Evolutionary conservation across 176 grass and related monocot species (phyloP).

Genomic region (Tillandsia leiboldiana): DNA sequence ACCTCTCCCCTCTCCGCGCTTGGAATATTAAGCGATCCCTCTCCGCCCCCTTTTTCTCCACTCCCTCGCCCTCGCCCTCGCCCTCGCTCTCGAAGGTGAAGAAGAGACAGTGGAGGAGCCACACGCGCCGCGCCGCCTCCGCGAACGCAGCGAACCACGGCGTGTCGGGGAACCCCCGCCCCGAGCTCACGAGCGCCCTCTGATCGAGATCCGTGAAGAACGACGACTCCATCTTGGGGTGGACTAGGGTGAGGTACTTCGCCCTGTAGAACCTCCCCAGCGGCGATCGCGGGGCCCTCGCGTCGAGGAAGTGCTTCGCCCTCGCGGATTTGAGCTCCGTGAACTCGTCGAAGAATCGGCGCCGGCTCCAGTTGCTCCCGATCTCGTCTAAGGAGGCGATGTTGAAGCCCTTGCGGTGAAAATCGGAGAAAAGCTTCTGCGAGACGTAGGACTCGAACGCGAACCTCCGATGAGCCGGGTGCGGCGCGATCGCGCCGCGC

Average conservation of each 20-base stretch:
- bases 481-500: constrained; percentile 22
- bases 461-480: constrained; percentile 23
- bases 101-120: constrained; percentile 91
- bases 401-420: constrained; percentile 70
- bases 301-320: constrained; percentile 39
- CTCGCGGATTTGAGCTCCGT: constrained; percentile 48
- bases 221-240: constrained; percentile 84
- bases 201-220: constrained; percentile 87
- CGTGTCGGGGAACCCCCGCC: constrained; percentile 57
- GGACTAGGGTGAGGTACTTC: constrained; percentile 79
- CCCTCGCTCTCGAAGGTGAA: constrained; percentile 61
- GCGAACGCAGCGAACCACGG: constrained; percentile 66
- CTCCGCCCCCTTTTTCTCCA: neutral
- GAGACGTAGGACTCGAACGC: constrained; percentile 86
- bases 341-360: constrained; percentile 88
- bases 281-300: constrained; percentile 30
- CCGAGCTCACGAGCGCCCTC: constrained; percentile 73
- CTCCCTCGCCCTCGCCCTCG: constrained; percentile 27
- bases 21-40: constrained; percentile 46
- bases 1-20: constrained; percentile 33
- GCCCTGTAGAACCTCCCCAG: constrained; percentile 66
- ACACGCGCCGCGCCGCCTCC: constrained; percentile 79
- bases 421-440: constrained; percentile 89
- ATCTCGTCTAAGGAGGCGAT: constrained; percentile 53
- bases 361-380: constrained; percentile 39